Percentiles rank a stretch among this genome's conserved stretches.
Evolutionary conservation across 2,329 filamentous ascomycete genomes (phyloP).

Genomic region (Xylaria multiplex): DNA sequence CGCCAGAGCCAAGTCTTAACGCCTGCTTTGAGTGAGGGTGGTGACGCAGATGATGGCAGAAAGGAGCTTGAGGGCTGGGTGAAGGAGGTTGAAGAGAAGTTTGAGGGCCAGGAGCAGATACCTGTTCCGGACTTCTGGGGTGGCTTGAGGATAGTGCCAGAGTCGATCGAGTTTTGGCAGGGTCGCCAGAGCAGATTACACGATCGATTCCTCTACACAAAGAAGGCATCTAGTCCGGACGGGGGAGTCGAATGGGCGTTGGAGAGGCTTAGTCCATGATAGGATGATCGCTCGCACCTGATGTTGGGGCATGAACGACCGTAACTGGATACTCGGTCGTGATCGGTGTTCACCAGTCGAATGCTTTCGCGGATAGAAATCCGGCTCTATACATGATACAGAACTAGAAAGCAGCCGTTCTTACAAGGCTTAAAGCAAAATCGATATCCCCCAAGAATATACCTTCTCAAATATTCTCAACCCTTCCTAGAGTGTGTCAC

Average conservation of each 20-base stretch:
- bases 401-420: background rate
- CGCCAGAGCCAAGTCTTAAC: slow-evolving; percentile 82
- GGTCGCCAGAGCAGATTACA: slow-evolving; percentile 89
- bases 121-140: slow-evolving; percentile 96
- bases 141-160: slow-evolving; percentile 84
- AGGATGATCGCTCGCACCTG: background rate
- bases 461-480: background rate
- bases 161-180: slow-evolving; percentile 95
- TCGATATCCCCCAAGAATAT: background rate
- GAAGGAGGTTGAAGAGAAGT: slow-evolving; percentile 77
- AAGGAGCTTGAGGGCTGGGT: slow-evolving; percentile 81
- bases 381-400: slow-evolving; percentile 3
- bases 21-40: slow-evolving; percentile 48
- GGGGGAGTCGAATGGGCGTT: slow-evolving; percentile 69
- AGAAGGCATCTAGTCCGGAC: slow-evolving; percentile 57
- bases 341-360: background rate
- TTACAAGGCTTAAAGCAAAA: background rate
- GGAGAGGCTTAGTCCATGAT: slow-evolving; percentile 77
- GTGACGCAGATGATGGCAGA: slow-evolving; percentile 70
- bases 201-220: slow-evolving; percentile 89
- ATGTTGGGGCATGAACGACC: background rate
- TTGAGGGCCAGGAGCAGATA: slow-evolving; percentile 80
- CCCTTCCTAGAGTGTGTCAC: background rate
- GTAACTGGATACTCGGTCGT: background rate
- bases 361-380: background rate